Conservation (phyloP, 805 yeast species). For the Saccharomycopsis amapae region DNA sequence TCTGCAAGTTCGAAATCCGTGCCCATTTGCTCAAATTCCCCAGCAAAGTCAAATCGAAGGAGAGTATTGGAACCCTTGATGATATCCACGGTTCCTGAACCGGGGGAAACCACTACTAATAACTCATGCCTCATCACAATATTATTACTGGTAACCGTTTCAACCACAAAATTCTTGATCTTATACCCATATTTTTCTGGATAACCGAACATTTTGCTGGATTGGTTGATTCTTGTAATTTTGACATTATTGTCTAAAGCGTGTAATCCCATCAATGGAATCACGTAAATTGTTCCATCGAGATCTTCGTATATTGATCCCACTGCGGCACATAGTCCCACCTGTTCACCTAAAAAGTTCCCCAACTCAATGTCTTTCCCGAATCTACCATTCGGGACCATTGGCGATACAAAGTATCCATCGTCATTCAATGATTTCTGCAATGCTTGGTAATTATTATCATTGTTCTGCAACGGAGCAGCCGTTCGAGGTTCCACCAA, state of each 20-base stretch:
- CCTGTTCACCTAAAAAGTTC: slow-evolving; percentile 30
- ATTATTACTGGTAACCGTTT: slow-evolving; percentile 13
- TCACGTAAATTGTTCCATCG: slow-evolving; percentile 38
- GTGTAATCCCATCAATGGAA: slow-evolving; percentile 31
- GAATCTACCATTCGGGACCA: slow-evolving; percentile 31
- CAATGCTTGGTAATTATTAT: neutral
- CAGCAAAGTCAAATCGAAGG: slow-evolving; percentile 26
- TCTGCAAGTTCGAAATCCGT: slow-evolving; percentile 29
- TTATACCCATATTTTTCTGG: slow-evolving; percentile 2
- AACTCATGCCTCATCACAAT: slow-evolving; percentile 29
- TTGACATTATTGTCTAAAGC: neutral
- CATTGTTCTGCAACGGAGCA: neutral
- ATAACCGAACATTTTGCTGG: too few species aligned
- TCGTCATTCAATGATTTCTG: too few species aligned
- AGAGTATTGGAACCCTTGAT: slow-evolving; percentile 27
- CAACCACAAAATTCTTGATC: neutral
- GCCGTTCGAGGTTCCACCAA: slow-evolving; percentile 10
- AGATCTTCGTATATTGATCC: slow-evolving; percentile 43
- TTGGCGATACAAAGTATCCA: slow-evolving; percentile 8
- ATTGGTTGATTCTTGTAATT: too few species aligned
- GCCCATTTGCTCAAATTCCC: slow-evolving; percentile 38
- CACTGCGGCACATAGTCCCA: slow-evolving; percentile 38
- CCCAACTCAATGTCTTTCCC: slow-evolving; percentile 42
- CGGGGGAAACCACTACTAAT: slow-evolving; percentile 46
- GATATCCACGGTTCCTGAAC: slow-evolving; percentile 37